Evolutionary conservation across 257 asterid species (phyloP), one percentile per base, ranked within the genome.

Genomic region (Penstemon eatonii): DNA sequence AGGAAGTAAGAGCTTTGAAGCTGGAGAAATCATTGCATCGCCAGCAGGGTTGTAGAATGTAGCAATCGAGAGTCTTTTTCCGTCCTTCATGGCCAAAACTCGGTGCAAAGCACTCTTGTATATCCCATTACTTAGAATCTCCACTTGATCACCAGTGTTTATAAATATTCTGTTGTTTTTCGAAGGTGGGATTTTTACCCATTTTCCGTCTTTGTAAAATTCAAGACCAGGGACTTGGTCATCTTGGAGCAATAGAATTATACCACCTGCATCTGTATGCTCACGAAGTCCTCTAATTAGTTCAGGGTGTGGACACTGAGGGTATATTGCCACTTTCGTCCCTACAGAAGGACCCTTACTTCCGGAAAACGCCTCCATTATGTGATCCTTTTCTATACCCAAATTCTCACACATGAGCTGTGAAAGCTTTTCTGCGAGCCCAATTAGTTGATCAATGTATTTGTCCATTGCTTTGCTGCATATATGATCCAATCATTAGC

Each of bases 261-360:
- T 87, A 0, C 97, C 97, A 0, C 97, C 97, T 8, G 97, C 97
- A 72, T 91, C 97, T 3, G 97, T 85, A 69, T 91, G 97, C 71
- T 91, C 97, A 3, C 97, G 81, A 11, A 91, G 96, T 33, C 97
- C 97, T 69, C 94, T 80, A 41, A 89, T 83, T 5, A 75, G 84
- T 53, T 87, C 90, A 3, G 97, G 90, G 41, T 39, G 80, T 0
- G 88, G 86, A 42, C 97, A 91, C 11, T 78, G 63, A 2, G 97
- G 97, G 76, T 91, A 91, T 56, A 82, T 84, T 46, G 97, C 96
- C 54, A 80, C 91, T 79, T 91, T 91, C 13, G 95, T 89, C 19
- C 97, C 97, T 11, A 91, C 82, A 19, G 85, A 73, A 8, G 95
- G 90, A 43, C 87, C 89, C 8, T 38, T 76, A 79, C 82, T 80